phyloP scores from a whole-genome alignment of 371 early-diverging fungal species.

The Synchytrium microbalum region DNA sequence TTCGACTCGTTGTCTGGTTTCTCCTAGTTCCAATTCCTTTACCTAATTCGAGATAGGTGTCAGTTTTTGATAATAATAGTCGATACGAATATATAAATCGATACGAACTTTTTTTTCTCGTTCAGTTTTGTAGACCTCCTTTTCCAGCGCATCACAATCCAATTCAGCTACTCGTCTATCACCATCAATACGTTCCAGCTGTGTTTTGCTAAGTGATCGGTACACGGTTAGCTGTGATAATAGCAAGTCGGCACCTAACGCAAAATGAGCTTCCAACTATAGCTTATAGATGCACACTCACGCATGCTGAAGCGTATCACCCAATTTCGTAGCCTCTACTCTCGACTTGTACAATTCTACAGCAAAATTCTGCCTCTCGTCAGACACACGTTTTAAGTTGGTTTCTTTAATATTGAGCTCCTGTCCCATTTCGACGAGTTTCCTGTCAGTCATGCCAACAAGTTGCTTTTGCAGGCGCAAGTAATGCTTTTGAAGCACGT shows the following conservation, averaged over 20 bases:
- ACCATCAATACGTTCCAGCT: constrained; percentile 12
- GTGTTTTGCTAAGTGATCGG: neutral
- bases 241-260: constrained; percentile 1
- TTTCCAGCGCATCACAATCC: constrained; percentile 17
- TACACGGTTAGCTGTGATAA: neutral
- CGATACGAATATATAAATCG: neutral
- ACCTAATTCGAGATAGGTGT: neutral
- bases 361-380: constrained; percentile 27
- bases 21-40: constrained; percentile 1
- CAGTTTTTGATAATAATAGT: neutral
- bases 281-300: constrained; percentile 11
- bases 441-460: constrained; percentile 28
- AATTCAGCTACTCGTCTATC: constrained; percentile 13
- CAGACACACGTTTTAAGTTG: constrained; percentile 20
- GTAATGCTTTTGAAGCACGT: constrained; percentile 29
- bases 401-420: constrained; percentile 27
- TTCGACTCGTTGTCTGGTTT: neutral
- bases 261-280: neutral
- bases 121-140: constrained; percentile 10
- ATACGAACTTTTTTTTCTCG: constrained; percentile 10
- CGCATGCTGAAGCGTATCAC: constrained; percentile 21
- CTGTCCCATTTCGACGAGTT: constrained; percentile 23
- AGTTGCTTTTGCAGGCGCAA: constrained; percentile 30
- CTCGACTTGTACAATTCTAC: constrained; percentile 30
- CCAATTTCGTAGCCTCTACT: constrained; percentile 26